Conservation (phyloP, 2,329 filamentous ascomycete genomes). For the Hymenoscyphus fraxineus region DNA sequence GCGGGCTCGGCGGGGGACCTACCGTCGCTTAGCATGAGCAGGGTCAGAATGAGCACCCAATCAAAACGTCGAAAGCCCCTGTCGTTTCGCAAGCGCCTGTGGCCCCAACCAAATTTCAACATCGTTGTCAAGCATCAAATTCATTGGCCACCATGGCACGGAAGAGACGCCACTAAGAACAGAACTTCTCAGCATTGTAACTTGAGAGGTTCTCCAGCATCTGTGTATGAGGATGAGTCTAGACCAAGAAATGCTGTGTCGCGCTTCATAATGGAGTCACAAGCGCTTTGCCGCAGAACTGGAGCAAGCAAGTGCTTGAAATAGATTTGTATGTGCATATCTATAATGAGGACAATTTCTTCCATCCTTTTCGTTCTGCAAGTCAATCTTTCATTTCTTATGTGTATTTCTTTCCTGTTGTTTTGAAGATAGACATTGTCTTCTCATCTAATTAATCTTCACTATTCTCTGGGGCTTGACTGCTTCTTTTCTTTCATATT, state of each 20-base stretch:
- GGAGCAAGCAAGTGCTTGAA: background rate
- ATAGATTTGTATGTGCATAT: background rate
- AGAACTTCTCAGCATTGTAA: background rate
- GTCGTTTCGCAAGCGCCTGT: constrained; percentile 1
- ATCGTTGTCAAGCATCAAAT: background rate
- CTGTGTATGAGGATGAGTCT: background rate
- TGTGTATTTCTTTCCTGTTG: background rate
- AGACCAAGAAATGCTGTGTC: background rate
- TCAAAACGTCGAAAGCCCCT: background rate
- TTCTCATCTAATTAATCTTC: background rate
- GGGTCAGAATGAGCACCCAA: background rate
- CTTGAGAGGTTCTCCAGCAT: background rate
- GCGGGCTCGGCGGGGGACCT: too few species aligned
- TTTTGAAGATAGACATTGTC: background rate
- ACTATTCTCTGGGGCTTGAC: background rate
- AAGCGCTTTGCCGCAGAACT: background rate
- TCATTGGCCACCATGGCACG: constrained; percentile 5
- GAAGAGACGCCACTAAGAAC: background rate
- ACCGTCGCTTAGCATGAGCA: too few species aligned
- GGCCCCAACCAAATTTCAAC: constrained; percentile 7
- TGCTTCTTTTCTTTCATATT: background rate
- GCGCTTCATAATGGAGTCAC: background rate
- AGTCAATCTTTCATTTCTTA: background rate
- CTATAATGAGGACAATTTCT: background rate
- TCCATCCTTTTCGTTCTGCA: background rate